These are phyloP conservation scores for Colletotrichum gigasporum DNA, from an alignment of 2,329 filamentous ascomycete genomes.

Conservation along the genomic window DNA sequence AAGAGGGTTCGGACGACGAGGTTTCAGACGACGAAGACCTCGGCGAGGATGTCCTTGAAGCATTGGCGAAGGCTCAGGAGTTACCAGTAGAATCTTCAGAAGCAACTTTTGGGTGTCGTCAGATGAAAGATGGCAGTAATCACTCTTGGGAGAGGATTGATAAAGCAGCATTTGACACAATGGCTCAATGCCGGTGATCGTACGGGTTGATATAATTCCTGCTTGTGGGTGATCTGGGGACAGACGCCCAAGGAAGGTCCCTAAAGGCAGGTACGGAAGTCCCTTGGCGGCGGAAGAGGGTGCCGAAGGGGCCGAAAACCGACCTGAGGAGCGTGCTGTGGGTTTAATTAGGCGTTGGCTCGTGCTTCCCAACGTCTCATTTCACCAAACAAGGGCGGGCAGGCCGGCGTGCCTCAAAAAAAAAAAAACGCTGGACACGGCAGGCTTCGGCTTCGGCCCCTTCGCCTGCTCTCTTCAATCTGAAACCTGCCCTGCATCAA, in stretches of 20 bases:
- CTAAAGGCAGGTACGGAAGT: not conserved
- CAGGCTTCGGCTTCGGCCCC: not conserved
- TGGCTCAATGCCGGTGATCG: no score
- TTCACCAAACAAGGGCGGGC: not conserved
- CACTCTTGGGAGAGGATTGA: no score
- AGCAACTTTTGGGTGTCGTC: no score
- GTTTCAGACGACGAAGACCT: no score
- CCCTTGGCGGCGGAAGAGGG: conserved; percentile 13
- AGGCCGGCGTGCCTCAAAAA: not conserved
- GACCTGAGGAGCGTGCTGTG: conserved; percentile 1
- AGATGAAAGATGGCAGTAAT: no score
- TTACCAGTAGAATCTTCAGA: no score
- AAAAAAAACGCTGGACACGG: not conserved
- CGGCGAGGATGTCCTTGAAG: no score
- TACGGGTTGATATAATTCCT: no score
- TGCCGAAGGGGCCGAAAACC: conserved; percentile 15
- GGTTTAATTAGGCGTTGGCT: conserved; percentile 30
- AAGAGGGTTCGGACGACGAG: no score
- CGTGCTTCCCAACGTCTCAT: conserved; percentile 17
- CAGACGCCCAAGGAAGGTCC: not conserved
- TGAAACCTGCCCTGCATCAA: conserved; percentile 33
- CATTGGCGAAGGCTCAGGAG: no score
- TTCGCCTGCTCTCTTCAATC: conserved; percentile 13
- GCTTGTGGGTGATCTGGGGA: no score
- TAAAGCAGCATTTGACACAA: no score